Conservation (phyloP, 768 basidiomycete species). For the Podaxis sp. region DNA sequence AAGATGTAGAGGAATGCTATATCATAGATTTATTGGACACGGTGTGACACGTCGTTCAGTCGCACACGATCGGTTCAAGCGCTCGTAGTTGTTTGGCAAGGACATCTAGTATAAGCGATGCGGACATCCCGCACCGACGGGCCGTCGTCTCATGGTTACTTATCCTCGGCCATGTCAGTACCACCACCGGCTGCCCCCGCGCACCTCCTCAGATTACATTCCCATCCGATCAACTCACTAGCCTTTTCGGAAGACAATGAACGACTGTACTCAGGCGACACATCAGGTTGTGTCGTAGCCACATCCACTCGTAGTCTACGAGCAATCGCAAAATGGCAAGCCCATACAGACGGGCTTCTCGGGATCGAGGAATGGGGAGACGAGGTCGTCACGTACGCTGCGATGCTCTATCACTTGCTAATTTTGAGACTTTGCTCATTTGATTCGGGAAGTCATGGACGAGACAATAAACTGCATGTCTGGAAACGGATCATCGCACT, state of each 20-base stretch:
- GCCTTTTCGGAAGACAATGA: slow-evolving; percentile 71
- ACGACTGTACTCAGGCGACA: slow-evolving; percentile 84
- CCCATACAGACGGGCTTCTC: slow-evolving; percentile 76
- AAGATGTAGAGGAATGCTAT: not conserved
- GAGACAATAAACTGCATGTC: slow-evolving; percentile 84
- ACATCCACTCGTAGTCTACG: slow-evolving; percentile 77
- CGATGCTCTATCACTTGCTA: not conserved
- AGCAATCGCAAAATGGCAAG: slow-evolving; percentile 70
- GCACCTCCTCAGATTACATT: slow-evolving; percentile 76
- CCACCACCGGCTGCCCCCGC: slow-evolving; percentile 55
- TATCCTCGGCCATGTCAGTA: slow-evolving; percentile 15
- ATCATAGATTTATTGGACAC: slow-evolving; percentile 9
- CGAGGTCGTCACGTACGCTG: slow-evolving; percentile 73
- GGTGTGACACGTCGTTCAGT: slow-evolving; percentile 10
- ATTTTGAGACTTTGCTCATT: slow-evolving; percentile 5
- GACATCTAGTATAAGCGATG: slow-evolving; percentile 1
- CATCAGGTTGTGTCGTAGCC: slow-evolving; percentile 70
- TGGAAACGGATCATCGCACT: slow-evolving; percentile 56
- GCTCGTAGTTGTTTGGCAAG: slow-evolving; percentile 16
- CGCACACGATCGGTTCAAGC: not conserved
- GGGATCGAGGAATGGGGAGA: slow-evolving; percentile 75
- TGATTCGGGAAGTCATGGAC: slow-evolving; percentile 56
- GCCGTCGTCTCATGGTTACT: not conserved
- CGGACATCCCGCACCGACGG: not conserved
- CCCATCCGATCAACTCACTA: slow-evolving; percentile 56